phyloP scores from a whole-genome alignment of 2,329 filamentous ascomycete species.

The Alternaria sp. region DNA sequence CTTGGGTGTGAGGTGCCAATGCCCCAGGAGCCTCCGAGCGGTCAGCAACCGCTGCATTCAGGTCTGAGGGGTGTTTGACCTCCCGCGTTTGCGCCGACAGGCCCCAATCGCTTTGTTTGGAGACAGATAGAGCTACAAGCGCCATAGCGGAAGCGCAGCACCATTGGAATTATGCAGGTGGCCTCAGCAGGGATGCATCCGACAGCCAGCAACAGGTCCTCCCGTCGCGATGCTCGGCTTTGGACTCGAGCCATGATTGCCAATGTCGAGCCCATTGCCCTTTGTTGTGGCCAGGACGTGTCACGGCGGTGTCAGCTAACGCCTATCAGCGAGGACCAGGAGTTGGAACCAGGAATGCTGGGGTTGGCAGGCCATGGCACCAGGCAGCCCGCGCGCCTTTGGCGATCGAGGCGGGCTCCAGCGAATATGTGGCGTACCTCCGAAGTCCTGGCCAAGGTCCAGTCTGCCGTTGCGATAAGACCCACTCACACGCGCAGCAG shows the following conservation, averaged over 20 bases:
- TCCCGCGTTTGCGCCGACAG: constrained; percentile 10
- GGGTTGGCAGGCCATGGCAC: constrained; percentile 24
- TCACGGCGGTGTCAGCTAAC: constrained; percentile 1
- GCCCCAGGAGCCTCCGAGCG: constrained; percentile 4
- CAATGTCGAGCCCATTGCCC: neutral
- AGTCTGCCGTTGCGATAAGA: constrained; percentile 33
- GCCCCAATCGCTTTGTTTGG: constrained; percentile 5
- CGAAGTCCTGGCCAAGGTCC: constrained; percentile 19
- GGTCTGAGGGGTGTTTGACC: constrained; percentile 5
- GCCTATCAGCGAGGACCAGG: constrained; percentile 16
- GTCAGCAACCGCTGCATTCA: constrained; percentile 9
- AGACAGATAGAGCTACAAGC: constrained; percentile 15
- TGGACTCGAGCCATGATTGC: constrained; percentile 3
- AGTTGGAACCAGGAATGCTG: constrained; percentile 12
- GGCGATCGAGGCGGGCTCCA: constrained; percentile 21
- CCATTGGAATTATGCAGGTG: constrained; percentile 14
- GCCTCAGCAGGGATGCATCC: constrained; percentile 12
- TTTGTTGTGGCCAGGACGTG: constrained; percentile 1
- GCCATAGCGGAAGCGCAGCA: constrained; percentile 14
- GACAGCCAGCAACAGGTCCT: constrained; percentile 3
- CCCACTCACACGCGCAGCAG: constrained; percentile 18
- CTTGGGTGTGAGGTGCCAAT: constrained; percentile 5
- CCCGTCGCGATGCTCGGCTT: neutral
- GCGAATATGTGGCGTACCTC: constrained; percentile 19
- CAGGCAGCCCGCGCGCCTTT: constrained; percentile 19